Evolutionary conservation across 2,329 filamentous ascomycete species (phyloP), one percentile per base, ranked within the genome.

Genomic region (Colletotrichum sp.): DNA sequence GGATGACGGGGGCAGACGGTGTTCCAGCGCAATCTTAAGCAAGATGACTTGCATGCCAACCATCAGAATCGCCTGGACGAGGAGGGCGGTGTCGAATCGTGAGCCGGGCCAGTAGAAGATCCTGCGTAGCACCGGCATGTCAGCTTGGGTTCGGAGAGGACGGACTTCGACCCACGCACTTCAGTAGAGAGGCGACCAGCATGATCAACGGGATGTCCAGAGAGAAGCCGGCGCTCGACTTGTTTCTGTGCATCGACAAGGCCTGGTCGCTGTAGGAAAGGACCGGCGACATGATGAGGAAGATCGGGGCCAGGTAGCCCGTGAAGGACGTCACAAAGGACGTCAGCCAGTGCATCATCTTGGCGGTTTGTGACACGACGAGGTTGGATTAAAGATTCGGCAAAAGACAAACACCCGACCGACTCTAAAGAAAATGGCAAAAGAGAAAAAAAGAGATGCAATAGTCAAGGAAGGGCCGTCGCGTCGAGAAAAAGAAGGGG

Each of bases 161-260:
- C 15, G 36, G 68, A 30, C 38, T 32, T 12, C 2, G 21, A 38
- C 36, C 63, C 32, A 74, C 86, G 63, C 81, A 93, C 91, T 92
- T 92, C 71, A 93, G 85, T 71, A 94, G 85, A 5, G 92, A 94
- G 32, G 93, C 92, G 70, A 94, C 88, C 67, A 94, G 90, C 93
- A 94, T 94, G 77, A 94, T 94, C 73, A 94, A 85, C 36, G 93
- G 93, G 60, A 94, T 94, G 80, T 94, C 93, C 77, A 94, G 87
- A 21, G 92, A 94, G 85, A 94, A 94, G 72, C 92, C 92, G 16
- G 90, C 91, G 78, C 92, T 94, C 58, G 91, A 92, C 82, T 90
- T 92, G 72, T 85, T 88, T 79, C 89, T 87, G 80, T 93, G 89
- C 90, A 94, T 94, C 43, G 92, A 90, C 63, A 92, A 81, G 30